Evolutionary conservation across 164 flowering plant species (phyloP), one percentile per base, ranked within the genome.

Genomic region (Nymphaea colorata): DNA sequence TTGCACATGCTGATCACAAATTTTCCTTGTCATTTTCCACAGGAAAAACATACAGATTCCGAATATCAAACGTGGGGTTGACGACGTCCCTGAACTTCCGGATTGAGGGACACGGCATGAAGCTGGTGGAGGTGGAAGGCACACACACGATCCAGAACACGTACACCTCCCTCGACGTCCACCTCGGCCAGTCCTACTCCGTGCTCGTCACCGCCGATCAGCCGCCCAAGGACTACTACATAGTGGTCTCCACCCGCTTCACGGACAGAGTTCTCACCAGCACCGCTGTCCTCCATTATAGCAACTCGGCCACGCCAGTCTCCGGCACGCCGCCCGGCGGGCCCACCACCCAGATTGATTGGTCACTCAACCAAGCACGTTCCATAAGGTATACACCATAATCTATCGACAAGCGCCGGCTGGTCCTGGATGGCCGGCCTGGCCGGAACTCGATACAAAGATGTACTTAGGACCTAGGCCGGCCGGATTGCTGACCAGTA

Each of bases 81-180:
- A 45, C 78, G 0, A 78, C 80, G 3, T 81, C 93, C 8, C 57
- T 88, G 66, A 88, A 88, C 66, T 80, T 88, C 69, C 72, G 87
- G 71, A 82, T 88, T 64, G 86, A 88, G 61, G 85, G 84, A 42
- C 93, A 88, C 71, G 73, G 67, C 55, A 78, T 88, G 91, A 44
- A 74, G 69, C 73, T 88, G 61, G 91, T 86, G 0, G 91, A 88
- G 74, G 83, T 82, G 14, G 91, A 88, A 72, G 93, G 93, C 42
- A 76, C 82, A 3, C 91, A 88, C 70, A 71, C 86, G 1, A 75
- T 84, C 2, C 93, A 88, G 70, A 85, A 79, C 75, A 75, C 76
- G 14, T 87, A 84, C 66, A 68, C 72, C 44, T 84, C 90, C 61
- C 80, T 88, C 43, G 93, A 88, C 73, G 70, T 88, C 36, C 93